Conservation (phyloP, 352 stramenopile species). For the Globisporangium lucens region DNA sequence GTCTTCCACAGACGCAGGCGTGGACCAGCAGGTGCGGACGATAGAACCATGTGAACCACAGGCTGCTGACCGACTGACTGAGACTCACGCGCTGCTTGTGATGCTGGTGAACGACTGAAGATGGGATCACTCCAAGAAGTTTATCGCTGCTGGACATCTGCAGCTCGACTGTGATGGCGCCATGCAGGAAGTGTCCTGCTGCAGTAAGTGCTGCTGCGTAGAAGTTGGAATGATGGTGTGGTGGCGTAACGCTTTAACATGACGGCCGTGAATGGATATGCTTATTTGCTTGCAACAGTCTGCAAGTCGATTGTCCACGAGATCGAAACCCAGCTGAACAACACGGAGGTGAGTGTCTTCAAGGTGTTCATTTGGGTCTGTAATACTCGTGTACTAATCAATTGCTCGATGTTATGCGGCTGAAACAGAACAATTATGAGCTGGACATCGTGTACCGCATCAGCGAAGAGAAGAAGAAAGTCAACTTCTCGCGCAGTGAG, state of each 20-base stretch:
- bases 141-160: slow-evolving; percentile 52
- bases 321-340: slow-evolving; percentile 80
- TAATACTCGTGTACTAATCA: background rate
- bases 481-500: slow-evolving; percentile 82
- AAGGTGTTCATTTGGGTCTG: background rate
- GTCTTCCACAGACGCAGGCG: slow-evolving; percentile 22
- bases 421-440: slow-evolving; percentile 65
- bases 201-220: slow-evolving; percentile 38
- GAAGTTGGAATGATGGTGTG: background rate
- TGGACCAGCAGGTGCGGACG: slow-evolving; percentile 52
- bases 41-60: background rate
- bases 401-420: background rate
- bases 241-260: background rate
- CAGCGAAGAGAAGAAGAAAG: slow-evolving; percentile 85
- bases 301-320: slow-evolving; percentile 81
- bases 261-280: background rate
- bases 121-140: slow-evolving; percentile 82
- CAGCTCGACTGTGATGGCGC: slow-evolving; percentile 64
- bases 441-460: slow-evolving; percentile 84
- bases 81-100: background rate
- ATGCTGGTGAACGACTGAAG: slow-evolving; percentile 18
- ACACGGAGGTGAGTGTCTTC: slow-evolving; percentile 37
- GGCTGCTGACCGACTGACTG: background rate
- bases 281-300: slow-evolving; percentile 30
- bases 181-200: slow-evolving; percentile 59